Percentiles rank a stretch among this genome's conserved stretches.
Evolutionary conservation across 1,139 yeast species (phyloP).

Genomic region (Saccharomyces hybrid): DNA sequence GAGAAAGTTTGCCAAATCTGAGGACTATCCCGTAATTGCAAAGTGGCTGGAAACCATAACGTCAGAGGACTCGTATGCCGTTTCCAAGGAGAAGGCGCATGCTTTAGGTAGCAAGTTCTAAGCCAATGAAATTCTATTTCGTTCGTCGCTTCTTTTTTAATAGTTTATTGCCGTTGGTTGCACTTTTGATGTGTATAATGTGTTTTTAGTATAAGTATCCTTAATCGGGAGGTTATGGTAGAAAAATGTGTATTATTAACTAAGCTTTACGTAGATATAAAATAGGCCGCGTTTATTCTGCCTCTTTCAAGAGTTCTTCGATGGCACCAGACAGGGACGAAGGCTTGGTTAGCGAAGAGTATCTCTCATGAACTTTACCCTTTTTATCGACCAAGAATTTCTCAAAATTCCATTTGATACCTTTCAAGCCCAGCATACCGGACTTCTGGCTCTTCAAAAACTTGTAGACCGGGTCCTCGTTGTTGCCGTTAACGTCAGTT

Average conservation of each 20-base stretch:
- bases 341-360: slow-evolving; percentile 62
- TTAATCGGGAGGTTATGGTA: not conserved
- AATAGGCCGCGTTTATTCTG: slow-evolving; percentile 7
- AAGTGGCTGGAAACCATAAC: slow-evolving; percentile 15
- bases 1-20: slow-evolving; percentile 12
- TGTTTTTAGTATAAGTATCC: not conserved
- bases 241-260: not conserved
- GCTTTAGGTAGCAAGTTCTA: not conserved
- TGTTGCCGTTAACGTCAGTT: slow-evolving; percentile 73
- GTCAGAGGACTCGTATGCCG: slow-evolving; percentile 9
- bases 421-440: slow-evolving; percentile 55
- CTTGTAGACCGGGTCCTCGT: slow-evolving; percentile 65
- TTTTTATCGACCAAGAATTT: slow-evolving; percentile 61
- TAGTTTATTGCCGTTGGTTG: not conserved
- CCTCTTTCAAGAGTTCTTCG: slow-evolving; percentile 34
- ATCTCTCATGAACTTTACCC: slow-evolving; percentile 63
- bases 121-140: not conserved
- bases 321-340: slow-evolving; percentile 42
- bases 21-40: slow-evolving; percentile 18
- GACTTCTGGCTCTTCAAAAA: slow-evolving; percentile 56
- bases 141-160: not conserved
- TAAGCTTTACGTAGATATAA: not conserved
- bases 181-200: not conserved
- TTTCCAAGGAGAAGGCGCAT: slow-evolving; percentile 7
- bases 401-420: slow-evolving; percentile 83